phyloP scores from a whole-genome alignment of 2,329 filamentous ascomycete genomes.

The Lachnellula arida region DNA sequence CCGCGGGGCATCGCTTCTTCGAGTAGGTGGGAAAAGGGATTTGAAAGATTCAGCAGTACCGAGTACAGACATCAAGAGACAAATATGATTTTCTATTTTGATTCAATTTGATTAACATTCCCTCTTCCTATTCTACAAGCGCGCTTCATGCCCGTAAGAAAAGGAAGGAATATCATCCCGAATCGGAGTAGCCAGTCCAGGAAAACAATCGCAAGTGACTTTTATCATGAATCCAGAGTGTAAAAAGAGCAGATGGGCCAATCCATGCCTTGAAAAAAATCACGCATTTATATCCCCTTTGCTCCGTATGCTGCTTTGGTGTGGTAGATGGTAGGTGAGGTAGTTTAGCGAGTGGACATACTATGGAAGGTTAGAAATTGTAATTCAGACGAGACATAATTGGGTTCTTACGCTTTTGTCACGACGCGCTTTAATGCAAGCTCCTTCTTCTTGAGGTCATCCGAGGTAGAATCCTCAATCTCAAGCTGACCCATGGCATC shows the following conservation, averaged over 20 bases:
- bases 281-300: slow-evolving; percentile 28
- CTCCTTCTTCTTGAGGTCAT: slow-evolving; percentile 99
- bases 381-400: neutral
- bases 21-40: too few species aligned
- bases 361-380: neutral
- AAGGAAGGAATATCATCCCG: slow-evolving; percentile 21
- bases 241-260: slow-evolving; percentile 29
- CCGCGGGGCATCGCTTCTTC: too few species aligned
- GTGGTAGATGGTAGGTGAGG: slow-evolving; percentile 8
- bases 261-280: slow-evolving; percentile 29
- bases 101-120: slow-evolving; percentile 27
- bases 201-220: slow-evolving; percentile 30
- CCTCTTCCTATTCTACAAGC: slow-evolving; percentile 32
- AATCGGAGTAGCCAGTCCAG: slow-evolving; percentile 21
- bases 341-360: slow-evolving; percentile 79
- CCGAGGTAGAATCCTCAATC: slow-evolving; percentile 83
- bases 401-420: slow-evolving; percentile 63
- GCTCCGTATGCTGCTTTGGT: slow-evolving; percentile 18
- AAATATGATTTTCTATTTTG: slow-evolving; percentile 7
- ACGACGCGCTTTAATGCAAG: slow-evolving; percentile 94
- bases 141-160: slow-evolving; percentile 32
- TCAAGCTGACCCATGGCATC: slow-evolving; percentile 98
- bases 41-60: neutral
- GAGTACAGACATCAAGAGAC: neutral
- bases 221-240: slow-evolving; percentile 28